A percentile compares a stretch with the other conserved stretches of the same genome.
Conservation (phyloP, 1,139 yeast species). For the Debaryomycetaceae sp. region DNA sequence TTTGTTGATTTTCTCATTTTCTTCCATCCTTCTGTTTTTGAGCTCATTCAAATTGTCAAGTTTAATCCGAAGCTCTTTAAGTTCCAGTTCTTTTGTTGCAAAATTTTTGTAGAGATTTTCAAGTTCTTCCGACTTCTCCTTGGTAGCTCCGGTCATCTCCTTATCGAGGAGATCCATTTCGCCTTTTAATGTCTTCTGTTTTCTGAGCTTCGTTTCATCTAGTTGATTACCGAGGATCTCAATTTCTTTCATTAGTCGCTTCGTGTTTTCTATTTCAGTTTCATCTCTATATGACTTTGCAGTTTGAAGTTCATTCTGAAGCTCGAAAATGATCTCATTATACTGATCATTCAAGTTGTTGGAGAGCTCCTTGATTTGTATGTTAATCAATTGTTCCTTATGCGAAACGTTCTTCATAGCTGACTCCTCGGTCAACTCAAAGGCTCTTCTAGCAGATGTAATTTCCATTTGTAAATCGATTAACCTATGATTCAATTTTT, state of each 20-base stretch:
- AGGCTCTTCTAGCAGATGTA: slow-evolving; percentile 15
- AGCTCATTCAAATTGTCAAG: slow-evolving; percentile 4
- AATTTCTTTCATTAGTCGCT: slow-evolving; percentile 11
- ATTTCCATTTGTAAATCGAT: slow-evolving; percentile 17
- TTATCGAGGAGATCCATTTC: slow-evolving; percentile 17
- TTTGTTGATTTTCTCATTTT: slow-evolving; percentile 2
- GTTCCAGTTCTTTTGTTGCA: slow-evolving; percentile 8
- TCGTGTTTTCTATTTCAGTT: slow-evolving; percentile 15
- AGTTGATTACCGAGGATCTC: slow-evolving; percentile 10
- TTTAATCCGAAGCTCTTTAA: slow-evolving; percentile 5
- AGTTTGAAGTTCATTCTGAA: slow-evolving; percentile 26
- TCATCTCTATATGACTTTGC: slow-evolving; percentile 27
- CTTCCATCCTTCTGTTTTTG: slow-evolving; percentile 5
- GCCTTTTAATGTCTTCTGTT: slow-evolving; percentile 10
- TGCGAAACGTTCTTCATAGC: slow-evolving; percentile 26
- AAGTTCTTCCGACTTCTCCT: slow-evolving; percentile 13
- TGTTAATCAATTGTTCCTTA: slow-evolving; percentile 23
- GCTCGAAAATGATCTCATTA: slow-evolving; percentile 29
- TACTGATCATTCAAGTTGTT: slow-evolving; percentile 23
- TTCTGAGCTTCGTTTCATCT: slow-evolving; percentile 10
- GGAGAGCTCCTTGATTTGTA: slow-evolving; percentile 20
- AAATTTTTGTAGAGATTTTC: slow-evolving; percentile 11
- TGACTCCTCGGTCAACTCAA: slow-evolving; percentile 24
- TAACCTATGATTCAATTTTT: slow-evolving; percentile 18
- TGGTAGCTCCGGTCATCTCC: slow-evolving; percentile 15